Percentiles rank a stretch among this genome's conserved stretches.
These are phyloP conservation scores for Trypanosoma platydactyli DNA, from an alignment of 208 protist species.

Conservation along the genomic window DNA sequence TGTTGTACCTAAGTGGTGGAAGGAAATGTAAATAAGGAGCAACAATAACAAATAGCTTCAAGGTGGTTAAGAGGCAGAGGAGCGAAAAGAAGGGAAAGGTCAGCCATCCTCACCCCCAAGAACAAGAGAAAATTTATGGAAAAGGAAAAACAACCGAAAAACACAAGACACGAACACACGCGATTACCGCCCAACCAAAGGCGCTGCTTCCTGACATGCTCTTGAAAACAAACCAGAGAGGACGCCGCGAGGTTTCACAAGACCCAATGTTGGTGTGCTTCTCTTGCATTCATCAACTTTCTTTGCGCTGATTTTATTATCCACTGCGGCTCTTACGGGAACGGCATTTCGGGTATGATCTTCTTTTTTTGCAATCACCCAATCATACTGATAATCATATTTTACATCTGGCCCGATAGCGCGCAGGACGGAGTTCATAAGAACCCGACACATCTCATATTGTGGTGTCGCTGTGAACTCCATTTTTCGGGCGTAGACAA, in stretches of 20 bases:
- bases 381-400: conserved; percentile 17
- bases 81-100: no score
- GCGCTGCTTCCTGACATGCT: background rate
- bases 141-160: conserved; percentile 23
- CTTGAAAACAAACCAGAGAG: conserved; percentile 18
- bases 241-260: background rate
- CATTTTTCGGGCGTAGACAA: conserved; percentile 74
- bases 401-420: conserved; percentile 20
- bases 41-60: no score
- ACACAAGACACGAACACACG: conserved; percentile 22
- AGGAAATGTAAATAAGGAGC: no score
- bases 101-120: no score
- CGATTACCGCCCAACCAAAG: conserved; percentile 5
- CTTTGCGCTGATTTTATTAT: conserved; percentile 8
- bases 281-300: background rate
- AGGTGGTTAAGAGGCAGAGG: no score
- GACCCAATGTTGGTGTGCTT: background rate
- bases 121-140: background rate
- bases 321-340: background rate
- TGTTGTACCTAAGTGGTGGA: no score
- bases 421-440: conserved; percentile 49
- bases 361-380: conserved; percentile 2
- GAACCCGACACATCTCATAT: conserved; percentile 81
- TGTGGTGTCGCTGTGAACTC: conserved; percentile 59
- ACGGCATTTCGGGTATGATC: background rate